Percentiles rank a stretch among this genome's conserved stretches.
Conservation (phyloP, 108 stramenopile genomes). For the Nitzschia palea region DNA sequence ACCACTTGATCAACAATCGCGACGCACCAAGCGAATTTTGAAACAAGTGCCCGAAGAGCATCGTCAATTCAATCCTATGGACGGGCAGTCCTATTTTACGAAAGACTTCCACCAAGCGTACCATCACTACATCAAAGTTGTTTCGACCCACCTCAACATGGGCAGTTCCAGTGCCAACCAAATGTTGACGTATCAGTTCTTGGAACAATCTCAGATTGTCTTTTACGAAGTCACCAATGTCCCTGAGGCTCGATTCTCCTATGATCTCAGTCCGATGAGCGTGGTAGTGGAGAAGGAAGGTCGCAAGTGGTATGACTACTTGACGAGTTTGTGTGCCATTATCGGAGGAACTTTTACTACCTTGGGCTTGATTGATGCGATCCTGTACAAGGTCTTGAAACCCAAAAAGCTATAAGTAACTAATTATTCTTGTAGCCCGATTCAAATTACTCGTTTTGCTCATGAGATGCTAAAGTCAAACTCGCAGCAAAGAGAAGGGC, state of each 20-base stretch:
- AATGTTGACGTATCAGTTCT: constrained; percentile 74
- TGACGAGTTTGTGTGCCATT: constrained; percentile 94
- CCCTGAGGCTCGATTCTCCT: constrained; percentile 87
- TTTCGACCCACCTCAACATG: constrained; percentile 87
- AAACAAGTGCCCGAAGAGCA: constrained; percentile 85
- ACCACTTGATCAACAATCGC: constrained; percentile 54
- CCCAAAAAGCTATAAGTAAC: constrained; percentile 80
- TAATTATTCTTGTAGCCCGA: no score
- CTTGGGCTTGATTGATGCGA: constrained; percentile 92
- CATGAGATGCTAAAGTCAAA: no score
- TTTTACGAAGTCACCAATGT: constrained; percentile 71
- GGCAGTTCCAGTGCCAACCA: constrained; percentile 56
- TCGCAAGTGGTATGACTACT: constrained; percentile 93
- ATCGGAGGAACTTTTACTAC: constrained; percentile 99
- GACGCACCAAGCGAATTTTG: constrained; percentile 72
- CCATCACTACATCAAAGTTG: constrained; percentile 99
- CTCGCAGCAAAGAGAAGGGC: no score
- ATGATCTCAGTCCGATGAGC: constrained; percentile 92
- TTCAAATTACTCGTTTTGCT: no score
- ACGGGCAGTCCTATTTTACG: constrained; percentile 69
- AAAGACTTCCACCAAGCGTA: constrained; percentile 85
- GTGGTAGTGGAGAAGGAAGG: constrained; percentile 80
- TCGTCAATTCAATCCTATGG: constrained; percentile 82
- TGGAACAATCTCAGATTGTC: constrained; percentile 85
- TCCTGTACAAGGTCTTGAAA: constrained; percentile 91